phyloP scores from a whole-genome alignment of 2,329 filamentous ascomycete genomes.

The Cladorrhinum sp. region DNA sequence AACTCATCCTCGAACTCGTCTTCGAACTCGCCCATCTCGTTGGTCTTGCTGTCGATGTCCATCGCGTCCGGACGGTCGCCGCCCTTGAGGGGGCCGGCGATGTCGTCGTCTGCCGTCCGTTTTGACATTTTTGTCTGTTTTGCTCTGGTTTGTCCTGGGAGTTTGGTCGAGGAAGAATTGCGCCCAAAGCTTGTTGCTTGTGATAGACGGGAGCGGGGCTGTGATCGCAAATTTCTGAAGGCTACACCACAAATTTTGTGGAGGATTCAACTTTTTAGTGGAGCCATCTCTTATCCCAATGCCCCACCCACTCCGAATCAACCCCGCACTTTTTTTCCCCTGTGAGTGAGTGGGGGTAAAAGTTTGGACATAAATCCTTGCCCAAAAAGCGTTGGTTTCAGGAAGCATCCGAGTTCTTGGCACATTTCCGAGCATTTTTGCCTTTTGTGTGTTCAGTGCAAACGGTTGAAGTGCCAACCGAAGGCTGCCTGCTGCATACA shows the following conservation, averaged over 20 bases:
- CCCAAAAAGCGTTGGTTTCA: background rate
- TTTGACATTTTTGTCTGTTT: slow-evolving; percentile 53
- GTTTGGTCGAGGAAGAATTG: background rate
- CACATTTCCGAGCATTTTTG: too few relatives aligned
- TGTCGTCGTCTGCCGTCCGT: slow-evolving; percentile 51
- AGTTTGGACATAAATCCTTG: background rate
- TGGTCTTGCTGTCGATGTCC: slow-evolving; percentile 59
- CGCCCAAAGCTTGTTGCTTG: background rate
- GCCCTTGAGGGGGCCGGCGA: slow-evolving; percentile 54
- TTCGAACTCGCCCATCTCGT: slow-evolving; percentile 78
- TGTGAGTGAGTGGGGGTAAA: background rate
- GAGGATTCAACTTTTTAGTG: slow-evolving; percentile 28
- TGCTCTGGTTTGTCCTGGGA: background rate
- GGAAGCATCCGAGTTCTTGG: too few relatives aligned
- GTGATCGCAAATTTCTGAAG: slow-evolving; percentile 15
- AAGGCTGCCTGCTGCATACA: too few relatives aligned
- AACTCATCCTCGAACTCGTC: slow-evolving; percentile 93
- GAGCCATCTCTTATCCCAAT: slow-evolving; percentile 16
- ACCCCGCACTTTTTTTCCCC: background rate
- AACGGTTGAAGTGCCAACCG: too few relatives aligned
- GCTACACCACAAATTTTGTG: slow-evolving; percentile 23
- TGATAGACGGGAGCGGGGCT: background rate
- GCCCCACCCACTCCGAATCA: background rate
- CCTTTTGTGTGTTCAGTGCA: too few relatives aligned
- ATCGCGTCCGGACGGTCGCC: slow-evolving; percentile 61